Conservation (phyloP, 345 rosid species). For the Populus davidiana region DNA sequence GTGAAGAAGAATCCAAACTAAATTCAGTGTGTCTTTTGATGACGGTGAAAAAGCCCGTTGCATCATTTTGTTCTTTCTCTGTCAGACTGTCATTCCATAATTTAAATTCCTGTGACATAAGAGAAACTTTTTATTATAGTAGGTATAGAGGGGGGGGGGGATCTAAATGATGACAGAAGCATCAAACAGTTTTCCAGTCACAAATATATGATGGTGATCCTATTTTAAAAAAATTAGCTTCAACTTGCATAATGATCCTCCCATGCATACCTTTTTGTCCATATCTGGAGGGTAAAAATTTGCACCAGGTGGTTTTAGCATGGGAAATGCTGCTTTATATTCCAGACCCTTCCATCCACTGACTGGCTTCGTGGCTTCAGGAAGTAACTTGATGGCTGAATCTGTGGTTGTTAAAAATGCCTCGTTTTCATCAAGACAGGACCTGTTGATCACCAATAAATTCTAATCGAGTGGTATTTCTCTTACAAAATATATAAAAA, state of each 20-base stretch:
- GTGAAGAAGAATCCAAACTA: constrained; percentile 37
- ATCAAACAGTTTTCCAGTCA: neutral
- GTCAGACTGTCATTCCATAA: constrained; percentile 58
- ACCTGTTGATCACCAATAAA: constrained; percentile 50
- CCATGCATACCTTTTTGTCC: constrained; percentile 67
- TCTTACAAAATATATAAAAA: neutral
- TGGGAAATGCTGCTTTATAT: constrained; percentile 78
- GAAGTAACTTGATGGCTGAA: constrained; percentile 72
- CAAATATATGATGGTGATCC: neutral
- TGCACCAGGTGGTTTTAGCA: constrained; percentile 79
- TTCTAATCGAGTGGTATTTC: constrained; percentile 3
- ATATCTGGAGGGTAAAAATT: constrained; percentile 96
- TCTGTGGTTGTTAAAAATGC: constrained; percentile 85
- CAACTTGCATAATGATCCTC: neutral
- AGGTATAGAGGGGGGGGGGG: constrained; percentile 9
- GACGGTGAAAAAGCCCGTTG: constrained; percentile 71
- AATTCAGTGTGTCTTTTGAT: constrained; percentile 64
- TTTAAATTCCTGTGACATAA: constrained; percentile 63
- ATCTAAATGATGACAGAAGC: constrained; percentile 3
- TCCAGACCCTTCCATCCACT: constrained; percentile 90
- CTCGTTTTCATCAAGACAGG: constrained; percentile 83
- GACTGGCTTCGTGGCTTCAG: constrained; percentile 59
- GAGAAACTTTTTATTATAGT: constrained; percentile 16
- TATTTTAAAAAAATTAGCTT: constrained; percentile 3
- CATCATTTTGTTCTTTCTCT: constrained; percentile 52